Conservation (phyloP, 78 protist species). For the Isochrysis galbana region DNA sequence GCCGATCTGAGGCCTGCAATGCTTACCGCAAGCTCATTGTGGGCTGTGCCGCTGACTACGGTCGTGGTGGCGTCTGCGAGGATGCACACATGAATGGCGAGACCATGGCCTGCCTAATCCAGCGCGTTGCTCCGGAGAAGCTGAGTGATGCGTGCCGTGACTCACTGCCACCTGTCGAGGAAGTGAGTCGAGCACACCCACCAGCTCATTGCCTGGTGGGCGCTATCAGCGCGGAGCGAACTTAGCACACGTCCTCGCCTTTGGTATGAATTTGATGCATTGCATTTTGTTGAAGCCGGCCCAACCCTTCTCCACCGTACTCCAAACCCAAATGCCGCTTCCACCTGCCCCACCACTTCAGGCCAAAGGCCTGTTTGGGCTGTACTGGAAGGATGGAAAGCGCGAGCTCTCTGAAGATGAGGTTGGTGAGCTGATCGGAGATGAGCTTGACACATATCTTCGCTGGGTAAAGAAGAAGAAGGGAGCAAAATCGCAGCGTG, state of each 20-base stretch:
- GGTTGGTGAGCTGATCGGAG: not conserved
- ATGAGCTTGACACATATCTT: not conserved
- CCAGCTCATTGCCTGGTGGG: not conserved
- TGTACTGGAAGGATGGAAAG: not conserved
- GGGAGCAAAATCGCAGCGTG: not conserved
- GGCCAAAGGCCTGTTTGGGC: not conserved
- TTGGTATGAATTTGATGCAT: not conserved
- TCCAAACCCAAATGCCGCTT: no score
- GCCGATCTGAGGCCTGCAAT: not conserved
- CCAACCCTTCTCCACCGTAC: no score
- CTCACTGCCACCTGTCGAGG: not conserved
- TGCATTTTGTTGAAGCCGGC: not conserved
- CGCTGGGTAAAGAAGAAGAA: not conserved
- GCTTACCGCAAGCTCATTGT: not conserved
- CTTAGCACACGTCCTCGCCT: not conserved
- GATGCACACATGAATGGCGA: not conserved
- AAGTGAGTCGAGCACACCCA: not conserved
- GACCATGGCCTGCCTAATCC: not conserved
- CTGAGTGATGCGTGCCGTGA: no score
- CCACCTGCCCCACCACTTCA: no score
- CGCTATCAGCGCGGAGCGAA: not conserved
- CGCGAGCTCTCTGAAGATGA: not conserved
- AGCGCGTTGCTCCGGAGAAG: not conserved
- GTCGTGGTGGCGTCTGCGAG: not conserved
- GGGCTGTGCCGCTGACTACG: not conserved